Conservation (phyloP, 2,329 filamentous ascomycete species). For the Rugonectria rugulosa region DNA sequence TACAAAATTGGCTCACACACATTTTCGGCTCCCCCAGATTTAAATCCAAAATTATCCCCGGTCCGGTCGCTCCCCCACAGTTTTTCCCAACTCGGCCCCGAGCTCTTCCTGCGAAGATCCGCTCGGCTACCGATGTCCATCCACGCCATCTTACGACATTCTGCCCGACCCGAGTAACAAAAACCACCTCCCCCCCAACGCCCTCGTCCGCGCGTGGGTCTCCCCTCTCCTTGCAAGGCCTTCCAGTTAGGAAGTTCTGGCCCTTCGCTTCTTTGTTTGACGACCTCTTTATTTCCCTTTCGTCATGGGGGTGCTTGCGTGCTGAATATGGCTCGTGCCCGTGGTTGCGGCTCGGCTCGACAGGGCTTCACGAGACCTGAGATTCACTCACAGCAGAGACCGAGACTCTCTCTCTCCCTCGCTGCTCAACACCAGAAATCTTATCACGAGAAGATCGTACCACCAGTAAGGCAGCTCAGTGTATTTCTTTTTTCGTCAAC, state of each 20-base stretch:
- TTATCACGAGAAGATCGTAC: too few species aligned
- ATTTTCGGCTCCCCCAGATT: constrained; percentile 16
- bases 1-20: constrained; percentile 17
- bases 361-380: background rate
- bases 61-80: constrained; percentile 10
- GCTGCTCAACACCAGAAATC: too few species aligned
- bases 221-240: constrained; percentile 24
- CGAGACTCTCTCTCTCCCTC: too few species aligned
- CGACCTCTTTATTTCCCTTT: background rate
- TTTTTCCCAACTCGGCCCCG: constrained; percentile 32
- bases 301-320: constrained; percentile 8
- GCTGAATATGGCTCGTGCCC: constrained; percentile 9
- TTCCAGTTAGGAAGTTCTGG: constrained; percentile 7
- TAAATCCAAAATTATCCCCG: constrained; percentile 9
- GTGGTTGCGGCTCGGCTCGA: background rate
- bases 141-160: constrained; percentile 31
- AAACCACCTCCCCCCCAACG: constrained; percentile 37
- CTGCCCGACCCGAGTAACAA: constrained; percentile 26
- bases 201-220: constrained; percentile 24
- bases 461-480: too few species aligned
- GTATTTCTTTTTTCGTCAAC: too few species aligned
- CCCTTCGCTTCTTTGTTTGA: constrained; percentile 4
- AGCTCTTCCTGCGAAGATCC: constrained; percentile 30
- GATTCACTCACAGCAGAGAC: too few species aligned
- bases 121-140: constrained; percentile 37